Evolutionary conservation across 345 rosid species (phyloP).

Genomic region (Eucalyptus erythrocorys): DNA sequence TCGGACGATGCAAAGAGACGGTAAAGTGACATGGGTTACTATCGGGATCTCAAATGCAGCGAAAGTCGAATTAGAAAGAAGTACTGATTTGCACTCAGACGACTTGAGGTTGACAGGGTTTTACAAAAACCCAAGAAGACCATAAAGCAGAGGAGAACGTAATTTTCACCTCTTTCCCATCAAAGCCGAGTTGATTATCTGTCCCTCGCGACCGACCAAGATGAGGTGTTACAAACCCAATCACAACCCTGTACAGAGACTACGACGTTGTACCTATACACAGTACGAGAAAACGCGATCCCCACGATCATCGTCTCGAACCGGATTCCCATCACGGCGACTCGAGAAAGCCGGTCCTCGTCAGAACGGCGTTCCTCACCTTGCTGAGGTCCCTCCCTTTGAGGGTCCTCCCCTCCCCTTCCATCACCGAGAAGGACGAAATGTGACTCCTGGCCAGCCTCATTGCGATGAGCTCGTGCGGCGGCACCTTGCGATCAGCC

Average conservation of each 20-base stretch:
- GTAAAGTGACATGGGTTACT: background rate
- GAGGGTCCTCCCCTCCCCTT: slow-evolving; percentile 83
- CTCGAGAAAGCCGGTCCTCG: slow-evolving; percentile 82
- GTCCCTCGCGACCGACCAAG: background rate
- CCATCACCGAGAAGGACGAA: slow-evolving; percentile 62
- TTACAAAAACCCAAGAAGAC: background rate
- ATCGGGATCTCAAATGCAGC: background rate
- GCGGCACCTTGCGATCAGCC: slow-evolving; percentile 28
- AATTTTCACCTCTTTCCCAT: background rate
- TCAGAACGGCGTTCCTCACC: slow-evolving; percentile 69
- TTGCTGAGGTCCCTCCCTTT: slow-evolving; percentile 79
- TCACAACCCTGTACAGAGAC: background rate
- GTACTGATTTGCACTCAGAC: background rate
- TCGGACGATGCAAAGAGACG: background rate
- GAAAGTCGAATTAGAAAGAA: background rate
- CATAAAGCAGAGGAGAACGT: background rate
- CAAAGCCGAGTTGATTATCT: background rate
- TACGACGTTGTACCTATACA: background rate
- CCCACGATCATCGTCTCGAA: background rate
- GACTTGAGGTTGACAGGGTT: background rate
- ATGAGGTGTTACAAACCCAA: background rate
- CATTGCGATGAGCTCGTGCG: slow-evolving; percentile 58
- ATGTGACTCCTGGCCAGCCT: slow-evolving; percentile 53
- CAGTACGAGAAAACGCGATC: background rate
- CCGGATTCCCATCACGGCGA: background rate